phyloP scores from a whole-genome alignment of 2,329 filamentous ascomycete species.

The Zymoseptoria brevis region DNA sequence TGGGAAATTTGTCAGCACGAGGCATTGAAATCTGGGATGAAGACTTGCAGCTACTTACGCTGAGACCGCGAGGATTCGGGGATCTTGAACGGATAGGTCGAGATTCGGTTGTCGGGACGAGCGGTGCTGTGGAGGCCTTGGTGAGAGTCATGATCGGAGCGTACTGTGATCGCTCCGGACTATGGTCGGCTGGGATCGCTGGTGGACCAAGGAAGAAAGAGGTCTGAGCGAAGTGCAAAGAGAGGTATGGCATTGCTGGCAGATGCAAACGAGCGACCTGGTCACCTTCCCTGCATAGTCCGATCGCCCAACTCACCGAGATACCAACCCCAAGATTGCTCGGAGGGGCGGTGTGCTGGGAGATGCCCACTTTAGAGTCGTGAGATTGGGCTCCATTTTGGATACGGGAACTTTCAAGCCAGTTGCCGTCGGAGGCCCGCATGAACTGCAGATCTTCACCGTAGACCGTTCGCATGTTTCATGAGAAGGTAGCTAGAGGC shows the following conservation, averaged over 20 bases:
- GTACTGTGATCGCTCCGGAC: no score
- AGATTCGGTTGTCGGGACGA: not conserved
- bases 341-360: no score
- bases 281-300: no score
- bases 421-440: not conserved
- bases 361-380: not conserved
- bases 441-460: not conserved
- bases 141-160: no score
- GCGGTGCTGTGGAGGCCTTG: not conserved
- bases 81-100: not conserved
- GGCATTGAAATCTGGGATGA: not conserved
- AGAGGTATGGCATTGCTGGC: not conserved
- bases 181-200: not conserved
- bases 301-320: no score
- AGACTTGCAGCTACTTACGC: not conserved
- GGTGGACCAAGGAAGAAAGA: not conserved
- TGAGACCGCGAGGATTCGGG: not conserved
- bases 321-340: no score
- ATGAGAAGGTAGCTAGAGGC: not conserved
- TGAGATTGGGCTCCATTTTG: not conserved
- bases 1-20: not conserved
- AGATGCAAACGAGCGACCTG: not conserved
- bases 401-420: no score
- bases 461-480: not conserved
- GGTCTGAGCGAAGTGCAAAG: not conserved